Base-by-base conservation (phyloP, 495 filamentous ascomycete genomes). In the Penicillium macrosclerotiorum region DNA sequence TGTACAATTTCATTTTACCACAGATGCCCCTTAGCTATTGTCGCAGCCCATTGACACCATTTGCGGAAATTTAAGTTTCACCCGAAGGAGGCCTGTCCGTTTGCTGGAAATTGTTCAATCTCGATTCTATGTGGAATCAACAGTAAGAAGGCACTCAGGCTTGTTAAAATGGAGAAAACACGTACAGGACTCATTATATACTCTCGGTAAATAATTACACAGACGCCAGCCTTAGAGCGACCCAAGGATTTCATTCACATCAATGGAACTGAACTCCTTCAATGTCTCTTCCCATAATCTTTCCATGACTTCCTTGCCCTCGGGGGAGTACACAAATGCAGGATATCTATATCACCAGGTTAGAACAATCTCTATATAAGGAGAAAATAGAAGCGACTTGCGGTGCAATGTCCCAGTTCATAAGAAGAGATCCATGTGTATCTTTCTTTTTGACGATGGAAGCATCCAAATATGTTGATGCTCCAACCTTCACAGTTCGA, bases 401-500 rank as follows among this genome's bases (percentile, higher is more conserved):
- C 67, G 69, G 67, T 8, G 52, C 37, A 38, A 74, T 59, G 43
- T 69, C 45, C 59, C 65, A 72, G 31, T 64, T 67, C 65, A 67
- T 70, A 1, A 72, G 26, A 35, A 67, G 67, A 45, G 60, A 68
- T 4, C 67, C 64, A 40, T 75, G 72, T 1, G 71, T 65, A 43
- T 75, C 69, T 51, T 69, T 69, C 0, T 69, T 70, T 45, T 74
- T 61, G 20, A 53, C 47, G 1, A 72, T 53, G 0, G 59, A 49
- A 5, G 68, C 69, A 42, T 76, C 72, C n/a, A 73, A 19, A 42
- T 62, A 71, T 8, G 59, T 62, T 38, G 63, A 57, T 80, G 80
- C 43, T 73, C 74, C 9, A 75, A 55, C 1, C 65, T 39, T 26
- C 5, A 60, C 42, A 8, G 59, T 57, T 17, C 73, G 47, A 1